A percentile compares a stretch with the other conserved stretches of the same genome.
phyloP scores from a whole-genome alignment of 2,329 filamentous ascomycete genomes.

The Botryosphaeria dothidea region DNA sequence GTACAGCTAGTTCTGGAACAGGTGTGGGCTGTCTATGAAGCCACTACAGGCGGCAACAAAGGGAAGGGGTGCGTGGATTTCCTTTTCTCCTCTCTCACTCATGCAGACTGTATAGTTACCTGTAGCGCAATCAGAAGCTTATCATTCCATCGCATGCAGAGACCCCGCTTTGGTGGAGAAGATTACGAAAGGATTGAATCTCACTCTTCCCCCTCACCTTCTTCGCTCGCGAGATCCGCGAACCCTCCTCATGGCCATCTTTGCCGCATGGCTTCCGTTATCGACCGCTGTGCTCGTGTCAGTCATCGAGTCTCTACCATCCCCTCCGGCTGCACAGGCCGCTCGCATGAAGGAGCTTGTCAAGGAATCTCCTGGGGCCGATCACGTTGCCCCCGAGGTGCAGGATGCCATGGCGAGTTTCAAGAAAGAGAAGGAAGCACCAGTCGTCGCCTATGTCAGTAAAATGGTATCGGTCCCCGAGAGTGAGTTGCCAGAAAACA shows the following conservation, averaged over 20 bases:
- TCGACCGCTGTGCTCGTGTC: slow-evolving; percentile 92
- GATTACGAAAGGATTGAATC: slow-evolving; percentile 86
- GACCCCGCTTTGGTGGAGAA: slow-evolving; percentile 84
- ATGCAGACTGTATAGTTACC: slow-evolving; percentile 2
- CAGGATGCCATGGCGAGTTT: slow-evolving; percentile 83
- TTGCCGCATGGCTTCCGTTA: slow-evolving; percentile 85
- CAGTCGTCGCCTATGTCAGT: slow-evolving; percentile 91
- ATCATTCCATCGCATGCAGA: slow-evolving; percentile 46
- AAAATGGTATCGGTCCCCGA: slow-evolving; percentile 97
- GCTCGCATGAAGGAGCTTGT: slow-evolving; percentile 78
- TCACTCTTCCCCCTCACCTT: slow-evolving; percentile 82
- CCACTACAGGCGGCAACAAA: slow-evolving; percentile 78
- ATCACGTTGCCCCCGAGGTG: slow-evolving; percentile 67
- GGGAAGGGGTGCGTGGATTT: slow-evolving; percentile 70
- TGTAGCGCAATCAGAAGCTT: slow-evolving; percentile 38
- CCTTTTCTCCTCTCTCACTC: slow-evolving; percentile 31
- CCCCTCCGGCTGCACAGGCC: slow-evolving; percentile 77
- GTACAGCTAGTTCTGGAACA: slow-evolving; percentile 94
- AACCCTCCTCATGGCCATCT: slow-evolving; percentile 81
- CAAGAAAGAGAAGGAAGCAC: slow-evolving; percentile 67
- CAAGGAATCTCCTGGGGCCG: slow-evolving; percentile 74
- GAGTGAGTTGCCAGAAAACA: slow-evolving; percentile 88
- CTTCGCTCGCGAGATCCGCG: slow-evolving; percentile 80
- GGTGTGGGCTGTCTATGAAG: slow-evolving; percentile 93
- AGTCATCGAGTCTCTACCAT: slow-evolving; percentile 88